Conservation (phyloP, 2,329 filamentous ascomycete species). For the Elsinoe arachidis region DNA sequence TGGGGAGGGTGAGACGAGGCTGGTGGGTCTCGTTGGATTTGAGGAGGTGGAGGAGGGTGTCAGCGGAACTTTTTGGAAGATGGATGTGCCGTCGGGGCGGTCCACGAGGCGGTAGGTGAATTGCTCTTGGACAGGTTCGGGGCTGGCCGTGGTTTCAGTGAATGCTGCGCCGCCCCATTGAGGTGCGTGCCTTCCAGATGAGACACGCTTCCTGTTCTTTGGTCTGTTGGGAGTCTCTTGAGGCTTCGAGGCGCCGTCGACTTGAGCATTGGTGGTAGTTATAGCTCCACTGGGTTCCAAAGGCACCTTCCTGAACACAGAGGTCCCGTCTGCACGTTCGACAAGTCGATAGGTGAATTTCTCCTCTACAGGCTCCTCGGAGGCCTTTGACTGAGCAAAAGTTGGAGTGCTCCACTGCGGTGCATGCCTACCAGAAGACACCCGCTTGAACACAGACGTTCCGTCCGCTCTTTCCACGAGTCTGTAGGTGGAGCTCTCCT, state of each 20-base stretch:
- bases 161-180: background rate
- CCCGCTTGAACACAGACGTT: background rate
- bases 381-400: background rate
- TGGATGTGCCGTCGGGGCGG: background rate
- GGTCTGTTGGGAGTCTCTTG: too few relatives aligned
- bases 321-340: background rate
- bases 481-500: background rate
- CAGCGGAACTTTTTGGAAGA: background rate
- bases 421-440: background rate
- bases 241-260: background rate
- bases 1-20: background rate
- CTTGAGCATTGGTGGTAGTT: background rate
- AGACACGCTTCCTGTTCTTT: background rate
- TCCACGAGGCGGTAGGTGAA: background rate
- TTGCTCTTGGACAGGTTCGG: background rate
- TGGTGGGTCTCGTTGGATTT: background rate
- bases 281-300: background rate
- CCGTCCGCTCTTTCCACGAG: background rate
- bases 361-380: background rate
- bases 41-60: background rate
- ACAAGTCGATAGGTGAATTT: background rate
- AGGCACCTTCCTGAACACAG: background rate
- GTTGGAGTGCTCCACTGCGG: background rate
- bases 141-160: too few relatives aligned
- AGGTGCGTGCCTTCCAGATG: background rate